These are phyloP conservation scores for Colletotrichum paranaense DNA, from an alignment of 2,329 filamentous ascomycete species.

Conservation along the genomic window DNA sequence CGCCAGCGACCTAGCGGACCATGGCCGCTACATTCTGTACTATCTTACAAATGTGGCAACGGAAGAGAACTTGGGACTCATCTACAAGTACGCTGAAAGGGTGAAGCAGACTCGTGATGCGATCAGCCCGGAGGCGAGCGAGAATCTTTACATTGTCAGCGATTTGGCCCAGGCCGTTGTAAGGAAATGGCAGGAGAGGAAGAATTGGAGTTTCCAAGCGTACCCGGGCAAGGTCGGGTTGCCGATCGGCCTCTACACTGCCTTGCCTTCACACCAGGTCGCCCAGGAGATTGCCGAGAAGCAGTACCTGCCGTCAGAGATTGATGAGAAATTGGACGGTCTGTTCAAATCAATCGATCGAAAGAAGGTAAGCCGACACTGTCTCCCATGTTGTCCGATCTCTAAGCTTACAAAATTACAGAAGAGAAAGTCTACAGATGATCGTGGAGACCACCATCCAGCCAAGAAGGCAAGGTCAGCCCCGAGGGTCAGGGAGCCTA, in stretches of 20 bases:
- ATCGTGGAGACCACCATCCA: slow-evolving; percentile 58
- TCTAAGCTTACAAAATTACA: slow-evolving; percentile 46
- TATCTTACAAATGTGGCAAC: slow-evolving; percentile 86
- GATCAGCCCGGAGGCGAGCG: slow-evolving; percentile 73
- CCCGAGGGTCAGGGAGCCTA: slow-evolving; percentile 43
- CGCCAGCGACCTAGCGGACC: slow-evolving; percentile 77
- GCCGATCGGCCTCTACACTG: slow-evolving; percentile 81
- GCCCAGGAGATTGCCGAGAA: slow-evolving; percentile 90
- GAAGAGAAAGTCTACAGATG: slow-evolving; percentile 69
- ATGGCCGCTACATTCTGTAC: slow-evolving; percentile 89
- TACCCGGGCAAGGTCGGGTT: slow-evolving; percentile 85
- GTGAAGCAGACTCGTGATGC: slow-evolving; percentile 91
- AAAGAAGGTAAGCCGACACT: slow-evolving; percentile 68
- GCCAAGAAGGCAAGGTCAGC: slow-evolving; percentile 53
- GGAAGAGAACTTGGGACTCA: slow-evolving; percentile 86
- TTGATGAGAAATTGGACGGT: slow-evolving; percentile 81
- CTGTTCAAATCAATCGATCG: slow-evolving; percentile 74
- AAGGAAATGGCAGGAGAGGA: slow-evolving; percentile 86
- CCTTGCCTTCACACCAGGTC: slow-evolving; percentile 79
- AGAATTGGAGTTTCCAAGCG: slow-evolving; percentile 86
- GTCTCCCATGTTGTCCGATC: not conserved
- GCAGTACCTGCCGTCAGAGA: slow-evolving; percentile 81
- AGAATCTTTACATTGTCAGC: slow-evolving; percentile 85
- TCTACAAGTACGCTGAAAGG: slow-evolving; percentile 91
- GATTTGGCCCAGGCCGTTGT: slow-evolving; percentile 88